phyloP scores from a whole-genome alignment of 2,329 filamentous ascomycete species.

The Aspergillus transmontanensis region DNA sequence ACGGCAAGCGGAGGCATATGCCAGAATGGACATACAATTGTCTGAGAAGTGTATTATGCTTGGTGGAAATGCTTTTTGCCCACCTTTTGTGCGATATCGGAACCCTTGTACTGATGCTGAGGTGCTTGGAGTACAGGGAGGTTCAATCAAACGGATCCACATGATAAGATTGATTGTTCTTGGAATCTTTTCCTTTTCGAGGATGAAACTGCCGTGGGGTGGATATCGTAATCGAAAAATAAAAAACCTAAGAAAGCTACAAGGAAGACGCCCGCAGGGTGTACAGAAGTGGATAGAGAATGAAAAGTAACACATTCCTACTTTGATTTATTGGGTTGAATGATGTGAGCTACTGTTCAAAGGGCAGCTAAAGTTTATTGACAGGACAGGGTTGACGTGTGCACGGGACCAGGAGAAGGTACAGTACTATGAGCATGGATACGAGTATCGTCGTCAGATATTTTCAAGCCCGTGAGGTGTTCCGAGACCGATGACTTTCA shows the following conservation, averaged over 20 bases:
- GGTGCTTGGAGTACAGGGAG: neutral
- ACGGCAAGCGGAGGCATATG: neutral
- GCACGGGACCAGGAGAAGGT: neutral
- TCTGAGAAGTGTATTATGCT: neutral
- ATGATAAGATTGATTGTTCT: conserved; percentile 28
- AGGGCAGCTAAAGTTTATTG: neutral
- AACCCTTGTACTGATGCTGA: neutral
- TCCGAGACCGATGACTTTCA: neutral
- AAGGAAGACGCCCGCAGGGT: neutral
- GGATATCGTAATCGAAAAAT: conserved; percentile 2
- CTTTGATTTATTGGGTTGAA: neutral
- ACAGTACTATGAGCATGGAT: neutral
- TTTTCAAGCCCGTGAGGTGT: neutral
- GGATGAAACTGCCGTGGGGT: neutral
- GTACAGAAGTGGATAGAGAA: neutral
- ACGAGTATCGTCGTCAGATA: neutral
- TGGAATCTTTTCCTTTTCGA: conserved; percentile 6
- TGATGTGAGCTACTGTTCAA: neutral
- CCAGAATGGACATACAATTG: neutral
- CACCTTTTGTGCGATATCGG: neutral
- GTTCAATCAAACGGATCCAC: conserved; percentile 19
- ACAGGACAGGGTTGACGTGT: neutral
- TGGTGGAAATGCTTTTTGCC: neutral
- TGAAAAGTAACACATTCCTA: neutral
- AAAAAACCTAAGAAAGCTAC: neutral